A percentile compares a stretch with the other conserved stretches of the same genome.
phyloP scores from a whole-genome alignment of 768 basidiomycete genomes.

The Lepiota brunneoincarnata region DNA sequence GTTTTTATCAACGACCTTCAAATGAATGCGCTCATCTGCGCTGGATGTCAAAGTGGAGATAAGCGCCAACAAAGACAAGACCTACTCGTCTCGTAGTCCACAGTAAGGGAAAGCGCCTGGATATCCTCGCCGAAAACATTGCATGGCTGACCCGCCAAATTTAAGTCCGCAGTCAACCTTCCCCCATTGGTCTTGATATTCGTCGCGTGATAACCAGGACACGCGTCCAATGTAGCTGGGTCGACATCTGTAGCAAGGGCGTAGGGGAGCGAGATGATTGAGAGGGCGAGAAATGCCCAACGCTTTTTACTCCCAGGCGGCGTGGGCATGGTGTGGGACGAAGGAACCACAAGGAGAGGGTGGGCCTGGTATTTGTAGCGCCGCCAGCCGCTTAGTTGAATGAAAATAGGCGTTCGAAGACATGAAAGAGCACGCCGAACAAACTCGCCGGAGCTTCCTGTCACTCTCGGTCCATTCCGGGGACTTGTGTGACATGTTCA shows the following conservation, averaged over 20 bases:
- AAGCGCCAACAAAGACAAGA: not conserved
- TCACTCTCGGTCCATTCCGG: too few relatives aligned
- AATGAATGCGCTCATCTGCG: constrained; percentile 54
- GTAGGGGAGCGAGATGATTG: not conserved
- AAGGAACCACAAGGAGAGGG: not conserved
- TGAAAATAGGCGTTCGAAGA: too few relatives aligned
- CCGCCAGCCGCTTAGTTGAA: not conserved
- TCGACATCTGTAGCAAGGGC: constrained; percentile 21
- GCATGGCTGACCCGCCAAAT: constrained; percentile 51
- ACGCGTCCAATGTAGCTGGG: constrained; percentile 47
- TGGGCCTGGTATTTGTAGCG: not conserved
- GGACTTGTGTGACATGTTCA: too few relatives aligned
- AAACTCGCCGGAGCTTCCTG: too few relatives aligned
- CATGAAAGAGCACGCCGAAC: too few relatives aligned
- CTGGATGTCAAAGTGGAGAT: not conserved
- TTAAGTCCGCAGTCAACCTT: constrained; percentile 47
- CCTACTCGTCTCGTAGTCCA: constrained; percentile 58
- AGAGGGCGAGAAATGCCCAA: constrained; percentile 4
- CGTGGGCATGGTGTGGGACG: not conserved
- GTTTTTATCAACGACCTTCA: constrained; percentile 57
- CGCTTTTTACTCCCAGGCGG: not conserved
- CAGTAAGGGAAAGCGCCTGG: constrained; percentile 41
- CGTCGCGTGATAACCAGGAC: constrained; percentile 55
- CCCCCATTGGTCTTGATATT: constrained; percentile 38
- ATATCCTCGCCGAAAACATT: constrained; percentile 61